A percentile compares a stretch with the other conserved stretches of the same genome.
Conservation (phyloP, 768 basidiomycete genomes). For the Boletus tomentosulus region DNA sequence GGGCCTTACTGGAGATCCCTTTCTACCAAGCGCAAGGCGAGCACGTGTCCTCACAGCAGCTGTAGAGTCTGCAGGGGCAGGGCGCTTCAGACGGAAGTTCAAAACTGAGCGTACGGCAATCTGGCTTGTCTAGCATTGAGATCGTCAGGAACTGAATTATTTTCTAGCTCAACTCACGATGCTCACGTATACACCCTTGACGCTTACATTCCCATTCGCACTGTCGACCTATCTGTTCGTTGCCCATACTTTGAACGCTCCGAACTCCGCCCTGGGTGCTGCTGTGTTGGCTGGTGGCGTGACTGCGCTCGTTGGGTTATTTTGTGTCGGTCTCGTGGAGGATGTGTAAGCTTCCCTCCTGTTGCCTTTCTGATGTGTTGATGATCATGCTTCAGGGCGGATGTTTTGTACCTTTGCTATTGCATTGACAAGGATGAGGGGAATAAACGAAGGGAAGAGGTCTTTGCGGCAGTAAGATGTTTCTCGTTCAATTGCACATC, state of each 20-base stretch:
- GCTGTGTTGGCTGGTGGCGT: slow-evolving; percentile 74
- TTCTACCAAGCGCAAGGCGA: slow-evolving; percentile 53
- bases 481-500: neutral
- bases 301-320: slow-evolving; percentile 77
- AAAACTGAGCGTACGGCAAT: slow-evolving; percentile 53
- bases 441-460: slow-evolving; percentile 47
- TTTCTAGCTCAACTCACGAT: slow-evolving; percentile 59
- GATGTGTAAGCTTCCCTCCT: slow-evolving; percentile 52
- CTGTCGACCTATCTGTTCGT: slow-evolving; percentile 83
- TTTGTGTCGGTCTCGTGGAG: slow-evolving; percentile 76
- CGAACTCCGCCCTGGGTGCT: slow-evolving; percentile 69
- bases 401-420: slow-evolving; percentile 64
- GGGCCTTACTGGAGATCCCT: slow-evolving; percentile 71
- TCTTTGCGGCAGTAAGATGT: slow-evolving; percentile 49
- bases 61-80: slow-evolving; percentile 43
- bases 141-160: slow-evolving; percentile 1
- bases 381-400: slow-evolving; percentile 39
- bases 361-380: neutral
- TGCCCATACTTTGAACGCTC: slow-evolving; percentile 71
- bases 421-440: slow-evolving; percentile 59
- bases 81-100: slow-evolving; percentile 44
- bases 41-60: slow-evolving; percentile 54
- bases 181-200: slow-evolving; percentile 68
- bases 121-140: neutral
- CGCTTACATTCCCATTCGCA: slow-evolving; percentile 78